Evolutionary conservation across 768 basidiomycete genomes (phyloP).

Genomic region (Serendipita indica): DNA sequence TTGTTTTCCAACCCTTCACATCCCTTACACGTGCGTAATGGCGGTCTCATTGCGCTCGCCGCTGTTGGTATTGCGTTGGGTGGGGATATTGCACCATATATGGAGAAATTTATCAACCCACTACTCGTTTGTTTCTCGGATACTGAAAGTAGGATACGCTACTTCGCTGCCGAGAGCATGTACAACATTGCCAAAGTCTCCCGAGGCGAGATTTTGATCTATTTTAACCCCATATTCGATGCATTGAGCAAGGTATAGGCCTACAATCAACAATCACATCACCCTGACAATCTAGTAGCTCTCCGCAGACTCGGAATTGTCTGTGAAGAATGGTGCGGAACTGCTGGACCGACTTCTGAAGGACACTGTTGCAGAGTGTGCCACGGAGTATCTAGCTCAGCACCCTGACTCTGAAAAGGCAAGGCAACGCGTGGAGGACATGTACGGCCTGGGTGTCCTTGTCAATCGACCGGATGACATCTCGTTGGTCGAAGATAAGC

Average conservation of each 20-base stretch:
- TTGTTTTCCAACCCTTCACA: slow-evolving; percentile 79
- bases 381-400: slow-evolving; percentile 83
- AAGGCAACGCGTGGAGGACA: slow-evolving; percentile 32
- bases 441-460: slow-evolving; percentile 39
- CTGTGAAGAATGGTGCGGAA: slow-evolving; percentile 97
- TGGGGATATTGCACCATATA: slow-evolving; percentile 83
- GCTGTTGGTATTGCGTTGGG: slow-evolving; percentile 95
- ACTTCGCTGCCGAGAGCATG: slow-evolving; percentile 94
- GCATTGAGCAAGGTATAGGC: slow-evolving; percentile 77
- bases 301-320: slow-evolving; percentile 85
- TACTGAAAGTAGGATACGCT: slow-evolving; percentile 84
- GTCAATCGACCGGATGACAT: slow-evolving; percentile 42
- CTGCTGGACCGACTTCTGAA: slow-evolving; percentile 92
- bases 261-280: slow-evolving; percentile 10
- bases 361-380: slow-evolving; percentile 94
- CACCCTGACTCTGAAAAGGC: slow-evolving; percentile 66
- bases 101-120: slow-evolving; percentile 83
- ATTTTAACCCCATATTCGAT: slow-evolving; percentile 98
- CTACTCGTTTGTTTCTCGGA: slow-evolving; percentile 87
- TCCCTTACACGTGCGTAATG: slow-evolving; percentile 79
- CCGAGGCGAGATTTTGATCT: slow-evolving; percentile 89
- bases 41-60: slow-evolving; percentile 89
- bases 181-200: slow-evolving; percentile 98
- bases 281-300: slow-evolving; percentile 38
- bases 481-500: slow-evolving; percentile 25